Evolutionary conservation across 73 alveolate genomes (phyloP), one percentile per base, ranked within the genome.

Genomic region (Blepharisma japonicum): DNA sequence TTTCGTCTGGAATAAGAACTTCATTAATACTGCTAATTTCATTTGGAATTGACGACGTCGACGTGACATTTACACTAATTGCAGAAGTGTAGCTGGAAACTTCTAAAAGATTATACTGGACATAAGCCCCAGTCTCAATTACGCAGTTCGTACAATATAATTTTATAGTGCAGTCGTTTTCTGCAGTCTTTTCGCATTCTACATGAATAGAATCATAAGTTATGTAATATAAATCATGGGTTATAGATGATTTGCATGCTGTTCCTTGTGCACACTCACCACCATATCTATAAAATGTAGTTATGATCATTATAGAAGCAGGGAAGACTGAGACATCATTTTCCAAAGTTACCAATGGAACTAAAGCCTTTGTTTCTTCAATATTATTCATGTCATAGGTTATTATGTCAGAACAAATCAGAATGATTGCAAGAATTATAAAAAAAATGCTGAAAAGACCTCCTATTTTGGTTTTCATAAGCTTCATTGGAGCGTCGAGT

Each of bases 311-410:
- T 53, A 11, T 53, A 14, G n/a, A 11, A 14, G 67, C 23, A 14
- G n/a, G n/a, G 23, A 61, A 61, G 18, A 9, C 38, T 8, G 50
- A 20, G 23, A 61, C 74, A n/a, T 61, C 74, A 61, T 14, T 18
- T 61, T 61, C 74, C 74, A 61, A 20, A 11, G 23, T 25, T 14
- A 61, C 74, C 23, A 61, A 61, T 18, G 74, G 74, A 11, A 61
- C 74, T 5, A 18, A 39, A 1, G 49, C 74, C 23, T 61, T 61
- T 18, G 74, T 61, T 61, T 61, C 74, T 18, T 61, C 47, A 1
- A 61, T 61, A 61, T 61, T 61, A 18, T 14, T 39, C 5, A 14
- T 0, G 4, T 53, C n/a, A 53, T 53, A 53, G 2, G n/a, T 20
- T 14, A 53, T 53, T 14, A 53, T 53, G 27, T 11, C 23, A 53